Base-by-base conservation (phyloP, 116 monocot species). In the Papilionanthe hybrid region DNA sequence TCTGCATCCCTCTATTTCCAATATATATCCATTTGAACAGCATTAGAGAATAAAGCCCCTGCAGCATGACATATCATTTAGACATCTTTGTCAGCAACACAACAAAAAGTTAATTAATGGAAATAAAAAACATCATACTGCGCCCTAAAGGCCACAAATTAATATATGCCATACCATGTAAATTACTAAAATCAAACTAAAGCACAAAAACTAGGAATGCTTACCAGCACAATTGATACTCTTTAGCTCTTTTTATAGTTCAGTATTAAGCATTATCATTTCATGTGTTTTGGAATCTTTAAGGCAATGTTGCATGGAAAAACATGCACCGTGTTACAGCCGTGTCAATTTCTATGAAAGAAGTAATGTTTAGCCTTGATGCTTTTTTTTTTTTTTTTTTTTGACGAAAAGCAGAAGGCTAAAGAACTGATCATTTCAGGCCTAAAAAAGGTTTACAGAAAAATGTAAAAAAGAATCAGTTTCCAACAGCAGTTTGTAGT, bases 1-100 rank as follows among this genome's bases (percentile, higher is more conserved):
- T 96, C 92, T 60, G 82, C 85, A 79, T 91, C 87, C 80, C 94
- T 96, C 78, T 96, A 94, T 89, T 85, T 96, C 94, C 94, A 94
- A 53, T 86, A 94, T 79, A 92, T 86, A 85, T 86, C 87, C 66
- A 88, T 82, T 42, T 89, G 92, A 83, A 85, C 72, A 65, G 82
- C 76, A 48, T 88, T 60, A 44, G 75, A 48, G 76, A 83, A 77
- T 72, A 84, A 87, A 79, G 19, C 68, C 11, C 90, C 96, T 96
- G 89, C 65, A 88, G 80, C 55, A 83, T 28, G 30, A 75, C 5
- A 5, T 71, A 72, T 42, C 9, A 20, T 43, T 71, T 12, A 71
- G 71, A 13, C 60, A 30, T 15, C 32, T 29, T 29, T 32, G 1
- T 32, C 32, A 3, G 15, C 41, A 41, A 41, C 29, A 71, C 18